These are phyloP conservation scores for Agaricus sinodeliciosus DNA, from an alignment of 768 basidiomycete species.

Conservation along the genomic window DNA sequence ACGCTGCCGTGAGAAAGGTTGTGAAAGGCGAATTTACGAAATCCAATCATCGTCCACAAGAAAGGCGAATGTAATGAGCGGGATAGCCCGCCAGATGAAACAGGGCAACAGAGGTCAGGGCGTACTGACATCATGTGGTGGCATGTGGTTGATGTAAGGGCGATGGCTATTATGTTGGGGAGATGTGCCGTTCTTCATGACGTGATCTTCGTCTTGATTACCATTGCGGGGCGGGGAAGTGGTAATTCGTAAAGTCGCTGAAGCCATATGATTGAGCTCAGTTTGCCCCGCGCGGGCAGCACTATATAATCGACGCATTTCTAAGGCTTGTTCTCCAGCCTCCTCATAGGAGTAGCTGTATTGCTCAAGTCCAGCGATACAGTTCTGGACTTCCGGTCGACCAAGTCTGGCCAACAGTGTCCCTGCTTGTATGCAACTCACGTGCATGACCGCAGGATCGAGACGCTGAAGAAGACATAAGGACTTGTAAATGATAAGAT, in stretches of 20 bases:
- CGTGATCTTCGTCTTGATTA: conserved; percentile 9
- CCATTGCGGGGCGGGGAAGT: conserved; percentile 17
- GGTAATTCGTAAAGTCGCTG: conserved; percentile 28
- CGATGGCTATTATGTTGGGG: conserved; percentile 5
- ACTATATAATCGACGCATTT: conserved; percentile 52
- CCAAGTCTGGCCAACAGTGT: conserved; percentile 76
- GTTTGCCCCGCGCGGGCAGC: conserved; percentile 34
- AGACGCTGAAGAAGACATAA: conserved; percentile 40
- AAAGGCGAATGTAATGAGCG: background rate
- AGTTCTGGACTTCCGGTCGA: conserved; percentile 75
- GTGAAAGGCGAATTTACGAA: background rate
- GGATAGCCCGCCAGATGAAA: background rate
- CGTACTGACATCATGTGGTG: conserved; percentile 7
- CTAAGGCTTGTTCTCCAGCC: conserved; percentile 67
- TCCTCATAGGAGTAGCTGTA: conserved; percentile 87
- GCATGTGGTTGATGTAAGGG: background rate
- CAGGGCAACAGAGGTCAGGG: background rate
- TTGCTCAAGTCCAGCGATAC: conserved; percentile 81
- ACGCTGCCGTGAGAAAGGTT: background rate
- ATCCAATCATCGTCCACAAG: background rate
- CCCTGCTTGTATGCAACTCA: conserved; percentile 80
- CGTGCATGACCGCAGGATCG: conserved; percentile 87
- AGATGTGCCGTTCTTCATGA: conserved; percentile 7
- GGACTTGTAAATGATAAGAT: conserved; percentile 4
- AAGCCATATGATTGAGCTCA: conserved; percentile 44